Percentiles rank a stretch among this genome's conserved stretches.
These are phyloP conservation scores for Dianthus caryophyllus DNA, from an alignment of 148 eudicot genomes.

Conservation along the genomic window DNA sequence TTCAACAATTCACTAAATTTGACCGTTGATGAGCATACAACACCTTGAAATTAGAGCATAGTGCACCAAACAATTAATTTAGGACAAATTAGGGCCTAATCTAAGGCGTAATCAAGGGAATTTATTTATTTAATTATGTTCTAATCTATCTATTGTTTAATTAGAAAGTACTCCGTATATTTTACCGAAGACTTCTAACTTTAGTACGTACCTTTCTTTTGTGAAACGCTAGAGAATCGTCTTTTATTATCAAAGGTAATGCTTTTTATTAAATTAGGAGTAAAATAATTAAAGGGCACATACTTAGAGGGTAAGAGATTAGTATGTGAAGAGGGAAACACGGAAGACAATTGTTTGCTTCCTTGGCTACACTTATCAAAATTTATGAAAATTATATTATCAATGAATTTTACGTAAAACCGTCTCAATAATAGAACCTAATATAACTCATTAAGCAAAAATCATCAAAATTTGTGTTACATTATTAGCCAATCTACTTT, in stretches of 20 bases:
- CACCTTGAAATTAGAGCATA: constrained; percentile 20
- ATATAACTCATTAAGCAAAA: too few species aligned
- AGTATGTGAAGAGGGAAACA: constrained; percentile 38
- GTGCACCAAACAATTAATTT: constrained; percentile 12
- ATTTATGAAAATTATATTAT: too few species aligned
- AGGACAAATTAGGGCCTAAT: constrained; percentile 24
- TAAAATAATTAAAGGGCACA: constrained; percentile 16
- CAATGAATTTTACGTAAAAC: too few species aligned
- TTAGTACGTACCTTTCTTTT: neutral
- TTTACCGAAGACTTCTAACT: neutral
- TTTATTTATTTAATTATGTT: neutral
- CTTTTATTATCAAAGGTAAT: constrained; percentile 5
- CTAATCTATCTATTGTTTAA: too few species aligned
- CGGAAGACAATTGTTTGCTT: constrained; percentile 24
- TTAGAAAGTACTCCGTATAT: too few species aligned
- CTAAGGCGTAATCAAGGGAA: constrained; percentile 27
- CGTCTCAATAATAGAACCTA: too few species aligned
- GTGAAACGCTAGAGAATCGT: neutral
- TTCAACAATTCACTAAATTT: neutral
- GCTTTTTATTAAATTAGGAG: neutral
- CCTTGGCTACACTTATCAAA: constrained; percentile 18
- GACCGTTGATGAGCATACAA: neutral
- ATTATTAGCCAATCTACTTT: too few species aligned
- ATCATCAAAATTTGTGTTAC: too few species aligned
- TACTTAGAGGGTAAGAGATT: constrained; percentile 21